Conservation (phyloP, 169 alveolate species). For the Pseudocohnilembus persalinus region DNA sequence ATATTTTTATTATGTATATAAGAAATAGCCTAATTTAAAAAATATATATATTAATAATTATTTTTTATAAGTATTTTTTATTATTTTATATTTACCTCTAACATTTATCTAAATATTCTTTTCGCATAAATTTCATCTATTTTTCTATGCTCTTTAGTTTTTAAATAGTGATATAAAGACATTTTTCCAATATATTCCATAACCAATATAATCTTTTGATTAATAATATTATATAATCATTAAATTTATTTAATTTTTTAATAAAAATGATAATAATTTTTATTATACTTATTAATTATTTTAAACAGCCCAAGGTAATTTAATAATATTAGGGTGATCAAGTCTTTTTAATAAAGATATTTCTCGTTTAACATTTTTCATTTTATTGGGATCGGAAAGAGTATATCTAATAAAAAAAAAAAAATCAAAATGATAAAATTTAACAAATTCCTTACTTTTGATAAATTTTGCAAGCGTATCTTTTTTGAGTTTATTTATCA, state of each 20-base stretch:
- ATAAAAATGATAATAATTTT: constrained; percentile 34
- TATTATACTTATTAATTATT: constrained; percentile 54
- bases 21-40: constrained; percentile 59
- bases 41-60: constrained; percentile 11
- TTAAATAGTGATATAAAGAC: constrained; percentile 36
- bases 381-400: constrained; percentile 62
- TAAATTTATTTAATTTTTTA: constrained; percentile 42
- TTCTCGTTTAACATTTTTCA: constrained; percentile 73
- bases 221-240: constrained; percentile 43
- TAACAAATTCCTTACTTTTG: constrained; percentile 46
- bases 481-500: constrained; percentile 47
- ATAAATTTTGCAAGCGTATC: constrained; percentile 64
- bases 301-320: constrained; percentile 62
- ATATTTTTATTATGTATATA: constrained; percentile 57
- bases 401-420: constrained; percentile 29
- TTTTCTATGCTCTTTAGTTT: constrained; percentile 55
- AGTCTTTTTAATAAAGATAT: constrained; percentile 67
- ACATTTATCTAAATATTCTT: constrained; percentile 53
- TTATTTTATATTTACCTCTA: constrained; percentile 47
- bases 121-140: constrained; percentile 75
- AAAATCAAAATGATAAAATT: constrained; percentile 49
- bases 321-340: constrained; percentile 61
- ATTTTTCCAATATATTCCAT: constrained; percentile 54
- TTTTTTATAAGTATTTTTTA: constrained; percentile 10
- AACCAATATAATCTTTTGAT: constrained; percentile 54